These are phyloP conservation scores for Pythium coloratum DNA, from an alignment of 352 stramenopile species.

Conservation along the genomic window DNA sequence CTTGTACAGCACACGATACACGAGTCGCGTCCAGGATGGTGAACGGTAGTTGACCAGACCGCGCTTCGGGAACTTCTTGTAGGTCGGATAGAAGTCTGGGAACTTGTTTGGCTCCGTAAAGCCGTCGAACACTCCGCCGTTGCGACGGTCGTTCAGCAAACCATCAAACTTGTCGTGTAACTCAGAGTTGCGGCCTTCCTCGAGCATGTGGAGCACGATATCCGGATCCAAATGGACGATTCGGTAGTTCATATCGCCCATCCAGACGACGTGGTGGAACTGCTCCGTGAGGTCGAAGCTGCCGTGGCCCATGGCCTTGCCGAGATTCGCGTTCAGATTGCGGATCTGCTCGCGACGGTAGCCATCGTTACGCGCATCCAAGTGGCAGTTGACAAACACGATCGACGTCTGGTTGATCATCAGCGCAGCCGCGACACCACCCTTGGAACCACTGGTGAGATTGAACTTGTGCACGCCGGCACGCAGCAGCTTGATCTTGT, in stretches of 20 bases:
- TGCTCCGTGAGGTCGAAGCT: constrained; percentile 85
- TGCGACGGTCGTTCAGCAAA: constrained; percentile 72
- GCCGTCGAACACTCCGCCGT: constrained; percentile 74
- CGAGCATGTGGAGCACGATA: constrained; percentile 81
- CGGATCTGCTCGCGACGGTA: constrained; percentile 84
- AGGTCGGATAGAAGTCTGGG: constrained; percentile 88
- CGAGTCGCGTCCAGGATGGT: constrained; percentile 66
- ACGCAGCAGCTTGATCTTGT: constrained; percentile 74
- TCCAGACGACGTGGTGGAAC: constrained; percentile 90
- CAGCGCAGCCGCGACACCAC: constrained; percentile 73
- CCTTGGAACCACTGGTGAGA: constrained; percentile 77
- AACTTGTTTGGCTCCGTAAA: constrained; percentile 86
- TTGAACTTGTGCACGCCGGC: constrained; percentile 83
- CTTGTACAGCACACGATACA: constrained; percentile 86
- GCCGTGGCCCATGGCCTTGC: constrained; percentile 75
- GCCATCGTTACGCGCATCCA: constrained; percentile 78
- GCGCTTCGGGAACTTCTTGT: constrained; percentile 86
- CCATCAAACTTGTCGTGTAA: constrained; percentile 87
- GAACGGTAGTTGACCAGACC: constrained; percentile 59
- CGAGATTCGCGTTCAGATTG: constrained; percentile 74
- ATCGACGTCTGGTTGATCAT: constrained; percentile 77
- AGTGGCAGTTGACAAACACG: constrained; percentile 85
- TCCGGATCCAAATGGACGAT: constrained; percentile 75
- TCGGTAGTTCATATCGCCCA: constrained; percentile 89
- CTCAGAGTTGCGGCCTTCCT: constrained; percentile 68